Evolutionary conservation across 805 yeast genomes (phyloP).

Genomic region (Suhomyces prunicola): DNA sequence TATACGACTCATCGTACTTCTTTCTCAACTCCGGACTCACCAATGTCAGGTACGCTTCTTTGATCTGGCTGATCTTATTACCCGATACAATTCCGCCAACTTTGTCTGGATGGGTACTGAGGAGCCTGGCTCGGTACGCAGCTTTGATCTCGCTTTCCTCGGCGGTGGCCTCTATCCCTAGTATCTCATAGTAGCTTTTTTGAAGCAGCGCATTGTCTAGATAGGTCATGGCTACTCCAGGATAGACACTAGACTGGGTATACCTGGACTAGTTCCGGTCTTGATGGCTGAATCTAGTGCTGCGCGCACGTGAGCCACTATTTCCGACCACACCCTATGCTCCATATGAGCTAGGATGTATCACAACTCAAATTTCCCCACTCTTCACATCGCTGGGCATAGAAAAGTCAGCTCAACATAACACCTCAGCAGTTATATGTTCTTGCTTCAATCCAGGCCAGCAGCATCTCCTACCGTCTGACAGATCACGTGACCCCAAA

Average conservation of each 20-base stretch:
- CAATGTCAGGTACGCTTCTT: constrained; percentile 63
- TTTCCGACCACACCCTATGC: background rate
- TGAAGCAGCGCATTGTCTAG: constrained; percentile 1
- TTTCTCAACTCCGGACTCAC: constrained; percentile 36
- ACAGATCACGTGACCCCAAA: background rate
- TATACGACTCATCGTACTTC: constrained; percentile 52
- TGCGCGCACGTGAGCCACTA: too few relatives aligned
- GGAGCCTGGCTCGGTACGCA: constrained; percentile 62
- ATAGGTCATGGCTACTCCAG: constrained; percentile 1
- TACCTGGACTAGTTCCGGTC: background rate
- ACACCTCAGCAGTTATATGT: background rate
- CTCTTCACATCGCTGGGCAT: background rate
- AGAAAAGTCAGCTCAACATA: background rate
- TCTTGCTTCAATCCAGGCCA: background rate
- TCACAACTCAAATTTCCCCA: background rate
- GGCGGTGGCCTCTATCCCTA: constrained; percentile 48
- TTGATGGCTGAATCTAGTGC: background rate
- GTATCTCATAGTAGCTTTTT: constrained; percentile 50
- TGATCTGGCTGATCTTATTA: constrained; percentile 28
- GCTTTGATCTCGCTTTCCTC: constrained; percentile 43
- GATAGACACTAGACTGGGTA: background rate
- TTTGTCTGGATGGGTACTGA: constrained; percentile 81
- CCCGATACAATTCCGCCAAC: constrained; percentile 4
- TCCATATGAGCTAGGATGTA: background rate
- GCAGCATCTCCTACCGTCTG: background rate